Conservation (phyloP, 805 yeast species). For the Candida tibetensis region DNA sequence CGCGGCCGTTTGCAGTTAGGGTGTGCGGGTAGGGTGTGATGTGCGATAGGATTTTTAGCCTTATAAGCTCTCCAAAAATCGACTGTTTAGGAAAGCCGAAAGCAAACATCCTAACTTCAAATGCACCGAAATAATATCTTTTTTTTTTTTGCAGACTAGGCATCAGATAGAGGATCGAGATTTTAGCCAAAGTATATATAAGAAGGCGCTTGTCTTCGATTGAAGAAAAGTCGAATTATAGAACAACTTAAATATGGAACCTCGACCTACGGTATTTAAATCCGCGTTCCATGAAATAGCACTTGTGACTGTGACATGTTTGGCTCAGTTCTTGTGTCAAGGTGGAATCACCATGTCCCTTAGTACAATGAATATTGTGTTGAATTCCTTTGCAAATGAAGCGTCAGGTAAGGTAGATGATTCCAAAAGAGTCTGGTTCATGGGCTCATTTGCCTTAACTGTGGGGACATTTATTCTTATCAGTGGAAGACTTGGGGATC, state of each 20-base stretch:
- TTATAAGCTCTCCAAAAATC: too few species aligned
- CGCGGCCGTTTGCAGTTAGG: too few species aligned
- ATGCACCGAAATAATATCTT: not conserved
- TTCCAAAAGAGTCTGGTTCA: slow-evolving; percentile 46
- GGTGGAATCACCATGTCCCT: slow-evolving; percentile 38
- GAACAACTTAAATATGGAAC: slow-evolving; percentile 2
- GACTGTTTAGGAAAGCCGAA: too few species aligned
- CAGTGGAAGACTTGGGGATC: slow-evolving; percentile 70
- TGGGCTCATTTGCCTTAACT: slow-evolving; percentile 68
- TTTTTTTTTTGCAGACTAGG: not conserved
- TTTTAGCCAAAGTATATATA: too few species aligned
- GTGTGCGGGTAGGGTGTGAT: too few species aligned
- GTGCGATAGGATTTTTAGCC: too few species aligned
- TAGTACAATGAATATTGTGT: slow-evolving; percentile 35
- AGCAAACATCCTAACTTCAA: not conserved
- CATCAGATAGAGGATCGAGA: too few species aligned
- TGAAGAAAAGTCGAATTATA: too few species aligned
- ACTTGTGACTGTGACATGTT: slow-evolving; percentile 20
- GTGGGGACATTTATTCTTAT: slow-evolving; percentile 70
- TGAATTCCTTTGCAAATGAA: slow-evolving; percentile 21
- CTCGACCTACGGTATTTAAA: slow-evolving; percentile 17
- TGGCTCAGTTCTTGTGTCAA: slow-evolving; percentile 38
- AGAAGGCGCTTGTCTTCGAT: too few species aligned
- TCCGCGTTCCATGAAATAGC: slow-evolving; percentile 23
- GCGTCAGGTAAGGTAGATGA: slow-evolving; percentile 1